These are phyloP conservation scores for Ambrosia artemisiifolia DNA, from an alignment of 129 eudicot genomes.

Conservation along the genomic window DNA sequence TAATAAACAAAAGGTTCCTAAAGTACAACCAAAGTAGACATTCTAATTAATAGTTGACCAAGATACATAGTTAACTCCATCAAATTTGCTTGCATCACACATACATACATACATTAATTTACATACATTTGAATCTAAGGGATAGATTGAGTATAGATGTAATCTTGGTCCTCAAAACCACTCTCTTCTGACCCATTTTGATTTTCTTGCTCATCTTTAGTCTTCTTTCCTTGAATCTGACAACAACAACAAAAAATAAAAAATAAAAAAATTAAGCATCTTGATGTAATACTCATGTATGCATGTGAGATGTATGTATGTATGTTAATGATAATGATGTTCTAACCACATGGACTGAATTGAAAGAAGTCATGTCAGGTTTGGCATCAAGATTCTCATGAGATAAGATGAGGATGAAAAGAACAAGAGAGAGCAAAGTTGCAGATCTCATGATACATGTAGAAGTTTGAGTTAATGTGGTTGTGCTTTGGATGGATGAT, in stretches of 20 bases:
- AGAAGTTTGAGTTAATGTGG: neutral
- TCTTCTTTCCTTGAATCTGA: conserved; percentile 19
- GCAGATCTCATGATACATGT: conserved; percentile 32
- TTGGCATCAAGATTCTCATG: conserved; percentile 26
- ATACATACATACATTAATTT: neutral
- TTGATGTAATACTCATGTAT: neutral
- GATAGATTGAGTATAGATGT: conserved; percentile 61
- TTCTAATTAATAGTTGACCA: neutral
- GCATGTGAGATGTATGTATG: neutral
- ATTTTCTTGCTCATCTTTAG: conserved; percentile 25
- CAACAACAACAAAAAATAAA: no score
- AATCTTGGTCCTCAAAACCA: conserved; percentile 49
- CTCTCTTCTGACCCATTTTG: conserved; percentile 21
- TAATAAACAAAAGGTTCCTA: neutral
- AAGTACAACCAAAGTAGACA: neutral
- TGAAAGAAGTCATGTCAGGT: conserved; percentile 21
- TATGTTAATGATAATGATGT: conserved; percentile 6
- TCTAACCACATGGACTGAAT: conserved; percentile 30
- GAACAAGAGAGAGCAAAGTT: conserved; percentile 20
- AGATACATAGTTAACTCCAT: neutral
- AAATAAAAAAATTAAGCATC: conserved; percentile 6
- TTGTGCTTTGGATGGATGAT: neutral
- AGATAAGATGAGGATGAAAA: conserved; percentile 31
- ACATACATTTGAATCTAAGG: conserved; percentile 29
- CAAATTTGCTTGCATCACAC: conserved; percentile 3